Conservation (phyloP, 2,329 filamentous ascomycete species). For the Dothistroma septosporum region DNA sequence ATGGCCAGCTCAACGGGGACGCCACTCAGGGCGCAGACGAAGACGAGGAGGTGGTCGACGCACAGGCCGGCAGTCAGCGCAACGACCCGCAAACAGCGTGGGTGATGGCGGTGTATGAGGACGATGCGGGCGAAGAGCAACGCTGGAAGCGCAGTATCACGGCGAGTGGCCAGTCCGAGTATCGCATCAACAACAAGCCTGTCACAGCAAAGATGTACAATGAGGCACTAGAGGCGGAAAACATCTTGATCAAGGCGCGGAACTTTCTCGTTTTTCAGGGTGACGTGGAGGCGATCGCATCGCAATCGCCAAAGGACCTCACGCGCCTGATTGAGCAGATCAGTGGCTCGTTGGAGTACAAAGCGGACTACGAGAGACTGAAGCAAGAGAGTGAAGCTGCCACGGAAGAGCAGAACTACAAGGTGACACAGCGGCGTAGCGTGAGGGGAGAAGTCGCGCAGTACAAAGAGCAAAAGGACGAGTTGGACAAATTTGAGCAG, state of each 20-base stretch:
- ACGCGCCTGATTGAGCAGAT: conserved; percentile 96
- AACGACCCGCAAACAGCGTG: conserved; percentile 90
- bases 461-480: conserved; percentile 93
- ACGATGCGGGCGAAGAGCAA: conserved; percentile 91
- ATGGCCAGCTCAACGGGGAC: conserved; percentile 42
- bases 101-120: conserved; percentile 99
- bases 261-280: conserved; percentile 99
- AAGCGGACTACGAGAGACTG: conserved; percentile 87
- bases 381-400: conserved; percentile 83
- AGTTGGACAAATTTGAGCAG: conserved; percentile 87
- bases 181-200: conserved; percentile 88
- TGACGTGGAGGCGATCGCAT: conserved; percentile 94
- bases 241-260: conserved; percentile 94
- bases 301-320: conserved; percentile 88
- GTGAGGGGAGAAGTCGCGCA: conserved; percentile 98
- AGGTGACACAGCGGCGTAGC: conserved; percentile 80
- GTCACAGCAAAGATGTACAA: conserved; percentile 93
- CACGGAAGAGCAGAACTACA: conserved; percentile 80
- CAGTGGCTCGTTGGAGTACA: conserved; percentile 90
- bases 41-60: conserved; percentile 46
- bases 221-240: conserved; percentile 82
- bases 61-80: conserved; percentile 60
- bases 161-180: conserved; percentile 81
- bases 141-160: conserved; percentile 96
- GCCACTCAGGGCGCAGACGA: conserved; percentile 53